Evolutionary conservation across 169 alveolate genomes (phyloP).

Genomic region (Cystoisospora suis): DNA sequence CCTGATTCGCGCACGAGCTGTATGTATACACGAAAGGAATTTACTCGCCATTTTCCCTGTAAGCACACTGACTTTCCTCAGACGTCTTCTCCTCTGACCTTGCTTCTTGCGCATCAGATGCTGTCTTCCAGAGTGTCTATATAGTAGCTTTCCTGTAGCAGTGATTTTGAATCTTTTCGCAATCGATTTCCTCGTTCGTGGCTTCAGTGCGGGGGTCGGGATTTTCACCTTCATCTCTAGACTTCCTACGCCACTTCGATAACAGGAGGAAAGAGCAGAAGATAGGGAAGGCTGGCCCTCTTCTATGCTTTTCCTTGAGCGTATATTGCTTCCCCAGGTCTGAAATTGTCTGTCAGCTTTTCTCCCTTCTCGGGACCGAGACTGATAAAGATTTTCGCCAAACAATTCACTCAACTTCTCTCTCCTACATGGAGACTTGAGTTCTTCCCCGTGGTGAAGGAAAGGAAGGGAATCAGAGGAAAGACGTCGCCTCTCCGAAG

Average conservation of each 20-base stretch:
- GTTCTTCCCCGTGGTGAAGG: no score
- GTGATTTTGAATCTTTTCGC: slow-evolving; percentile 84
- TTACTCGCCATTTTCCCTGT: background rate
- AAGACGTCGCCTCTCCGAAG: no score
- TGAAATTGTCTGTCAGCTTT: no score
- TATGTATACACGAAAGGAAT: slow-evolving; percentile 4
- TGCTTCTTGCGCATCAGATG: slow-evolving; percentile 74
- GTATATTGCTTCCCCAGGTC: no score
- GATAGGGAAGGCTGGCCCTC: no score
- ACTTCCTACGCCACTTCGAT: background rate
- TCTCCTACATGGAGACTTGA: no score
- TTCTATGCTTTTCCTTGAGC: no score
- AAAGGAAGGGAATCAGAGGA: no score
- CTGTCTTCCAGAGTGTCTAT: slow-evolving; percentile 78
- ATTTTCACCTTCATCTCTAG: slow-evolving; percentile 24
- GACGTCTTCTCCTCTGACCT: slow-evolving; percentile 56
- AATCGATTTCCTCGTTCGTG: slow-evolving; percentile 82
- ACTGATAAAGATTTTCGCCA: no score
- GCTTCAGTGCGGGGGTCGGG: slow-evolving; percentile 77
- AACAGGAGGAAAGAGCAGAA: no score
- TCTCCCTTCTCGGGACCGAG: no score
- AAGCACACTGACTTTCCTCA: slow-evolving; percentile 28
- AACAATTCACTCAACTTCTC: no score
- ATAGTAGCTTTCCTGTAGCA: slow-evolving; percentile 82
- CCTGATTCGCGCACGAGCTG: background rate